Conservation (phyloP, 208 protist species). For the Trypanosomatidae sp. region DNA sequence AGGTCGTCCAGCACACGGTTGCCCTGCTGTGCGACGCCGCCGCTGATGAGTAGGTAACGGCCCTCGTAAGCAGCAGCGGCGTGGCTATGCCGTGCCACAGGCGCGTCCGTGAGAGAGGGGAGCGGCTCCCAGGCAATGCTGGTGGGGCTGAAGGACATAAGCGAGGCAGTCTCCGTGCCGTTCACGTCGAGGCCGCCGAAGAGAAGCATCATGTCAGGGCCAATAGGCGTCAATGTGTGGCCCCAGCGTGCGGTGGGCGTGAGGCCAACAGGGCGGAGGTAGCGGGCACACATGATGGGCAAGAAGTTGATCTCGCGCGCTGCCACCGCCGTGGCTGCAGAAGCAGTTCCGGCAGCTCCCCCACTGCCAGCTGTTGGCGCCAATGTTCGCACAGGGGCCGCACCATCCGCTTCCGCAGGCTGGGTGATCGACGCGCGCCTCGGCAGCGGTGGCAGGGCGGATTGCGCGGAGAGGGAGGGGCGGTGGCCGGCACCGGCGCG, state of each 20-base stretch:
- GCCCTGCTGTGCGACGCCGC: constrained; percentile 45
- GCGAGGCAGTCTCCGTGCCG: constrained; percentile 36
- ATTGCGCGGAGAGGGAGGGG: too few species aligned
- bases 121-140: constrained; percentile 73
- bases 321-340: background rate
- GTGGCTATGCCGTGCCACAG: constrained; percentile 62
- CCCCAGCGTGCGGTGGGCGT: constrained; percentile 63
- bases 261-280: constrained; percentile 61
- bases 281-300: constrained; percentile 79
- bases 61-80: constrained; percentile 64
- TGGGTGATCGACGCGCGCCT: too few species aligned
- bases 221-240: constrained; percentile 68
- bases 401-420: background rate
- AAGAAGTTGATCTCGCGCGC: constrained; percentile 75
- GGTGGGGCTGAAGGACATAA: constrained; percentile 66
- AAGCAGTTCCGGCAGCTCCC: background rate
- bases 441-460: too few species aligned
- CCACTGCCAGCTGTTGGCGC: background rate
- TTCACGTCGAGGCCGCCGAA: constrained; percentile 69
- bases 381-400: background rate
- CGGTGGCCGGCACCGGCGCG: too few species aligned
- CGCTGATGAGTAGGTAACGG: constrained; percentile 68
- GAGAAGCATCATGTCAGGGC: constrained; percentile 38
- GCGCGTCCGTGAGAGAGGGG: constrained; percentile 26
- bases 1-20: constrained; percentile 52